Percentiles rank a stretch among this genome's conserved stretches.
Conservation (phyloP, 805 yeast genomes). For the Yamadazyma sp. region DNA sequence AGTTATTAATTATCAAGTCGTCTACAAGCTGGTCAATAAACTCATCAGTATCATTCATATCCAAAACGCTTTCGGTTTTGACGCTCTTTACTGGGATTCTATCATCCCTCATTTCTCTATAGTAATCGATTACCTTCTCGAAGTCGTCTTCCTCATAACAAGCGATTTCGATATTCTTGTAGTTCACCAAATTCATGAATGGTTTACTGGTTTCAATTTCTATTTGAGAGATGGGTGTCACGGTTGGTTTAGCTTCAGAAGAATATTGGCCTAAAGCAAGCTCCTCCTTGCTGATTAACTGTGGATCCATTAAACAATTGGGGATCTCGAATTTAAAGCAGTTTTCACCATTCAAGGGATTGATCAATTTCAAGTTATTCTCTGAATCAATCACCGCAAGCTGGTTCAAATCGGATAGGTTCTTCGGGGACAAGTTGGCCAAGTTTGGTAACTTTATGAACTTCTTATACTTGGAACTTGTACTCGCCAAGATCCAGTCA, state of each 20-base stretch:
- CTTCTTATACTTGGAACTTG: conserved; percentile 11
- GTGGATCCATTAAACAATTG: conserved; percentile 6
- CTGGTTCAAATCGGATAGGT: conserved; percentile 21
- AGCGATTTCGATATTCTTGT: conserved; percentile 30
- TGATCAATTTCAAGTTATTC: conserved; percentile 31
- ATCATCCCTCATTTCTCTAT: conserved; percentile 7
- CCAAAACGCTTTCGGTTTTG: conserved; percentile 2
- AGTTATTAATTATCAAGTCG: neutral
- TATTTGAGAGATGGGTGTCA: conserved; percentile 41
- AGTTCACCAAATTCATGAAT: conserved; percentile 31
- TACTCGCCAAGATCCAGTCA: conserved; percentile 48
- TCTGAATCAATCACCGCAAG: conserved; percentile 34
- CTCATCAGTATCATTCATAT: conserved; percentile 2
- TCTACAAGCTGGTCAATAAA: conserved; percentile 8
- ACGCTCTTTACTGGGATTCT: conserved; percentile 1
- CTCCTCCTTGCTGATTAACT: neutral
- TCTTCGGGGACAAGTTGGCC: conserved; percentile 17
- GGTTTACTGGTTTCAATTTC: conserved; percentile 58
- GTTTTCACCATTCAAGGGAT: conserved; percentile 39
- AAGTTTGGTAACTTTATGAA: conserved; percentile 27
- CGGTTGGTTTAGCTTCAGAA: neutral
- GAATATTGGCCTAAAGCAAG: neutral
- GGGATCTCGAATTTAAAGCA: conserved; percentile 45
- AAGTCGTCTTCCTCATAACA: conserved; percentile 19
- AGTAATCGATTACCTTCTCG: conserved; percentile 19